Evolutionary conservation across 495 filamentous ascomycete species (phyloP), one percentile per base, ranked within the genome.

Genomic region (Extremus antarcticus): DNA sequence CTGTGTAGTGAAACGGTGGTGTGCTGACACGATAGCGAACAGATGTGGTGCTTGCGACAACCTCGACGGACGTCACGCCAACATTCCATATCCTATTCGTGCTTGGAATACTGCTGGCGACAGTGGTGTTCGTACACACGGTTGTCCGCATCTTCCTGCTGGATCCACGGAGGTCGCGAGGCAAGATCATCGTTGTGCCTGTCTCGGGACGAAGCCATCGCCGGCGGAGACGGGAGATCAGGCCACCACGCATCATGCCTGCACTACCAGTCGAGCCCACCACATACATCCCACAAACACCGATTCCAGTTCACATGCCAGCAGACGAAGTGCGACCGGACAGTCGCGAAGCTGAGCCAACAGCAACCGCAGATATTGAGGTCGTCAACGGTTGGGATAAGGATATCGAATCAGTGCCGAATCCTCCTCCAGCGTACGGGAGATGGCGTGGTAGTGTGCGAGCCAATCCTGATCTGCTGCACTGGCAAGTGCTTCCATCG

Each of bases 381-480:
- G 19, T 15, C 46, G 10, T 15, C 46, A 48, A 25, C 46, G 39
- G 15, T 13, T 56, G 46, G 29, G 53, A 55, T 35, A 55, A 59
- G 32, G 49, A 50, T 19, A n/a, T 46, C 51, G 29, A 46, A 10
- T 22, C 19, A 4, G 39, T 59, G 10, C 20, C 43, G 2, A 54
- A 59, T 13, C 83, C 86, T 16, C 89, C 89, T 29, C 89, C 89
- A 16, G 87, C 88, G n/a, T 95, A 95, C 68, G 89, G 88, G 1
- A 65, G 86, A 10, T 95, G 88, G 88, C 73, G 86, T 55, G 78
- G 80, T 66, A 87, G 83, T 66, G 86, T 92, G 71, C 77, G 88
- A 43, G 82, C 88, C 32, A 83, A 94, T 63, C 88, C 88, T 0
- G 78, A 89, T 60, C 74, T 88, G 24, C 76, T 94, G 22, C 87